Evolutionary conservation across 2,329 filamentous ascomycete genomes (phyloP).

Genomic region (Neurospora sp.): DNA sequence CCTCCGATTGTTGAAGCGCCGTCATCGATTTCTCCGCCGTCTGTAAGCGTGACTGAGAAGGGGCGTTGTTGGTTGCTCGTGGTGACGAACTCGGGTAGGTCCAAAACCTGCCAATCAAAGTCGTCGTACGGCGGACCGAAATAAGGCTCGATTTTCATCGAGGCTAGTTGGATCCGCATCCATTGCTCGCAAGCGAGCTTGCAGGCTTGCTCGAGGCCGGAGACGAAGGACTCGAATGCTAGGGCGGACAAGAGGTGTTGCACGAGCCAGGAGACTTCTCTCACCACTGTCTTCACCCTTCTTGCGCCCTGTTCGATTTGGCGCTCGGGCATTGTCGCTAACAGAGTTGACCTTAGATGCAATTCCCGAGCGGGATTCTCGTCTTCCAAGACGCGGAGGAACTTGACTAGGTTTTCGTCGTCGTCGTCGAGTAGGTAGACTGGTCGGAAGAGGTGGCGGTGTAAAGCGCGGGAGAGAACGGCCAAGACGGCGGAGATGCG

Average conservation of each 20-base stretch:
- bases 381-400: conserved; percentile 23
- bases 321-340: conserved; percentile 22
- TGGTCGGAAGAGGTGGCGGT: conserved; percentile 26
- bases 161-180: conserved; percentile 23
- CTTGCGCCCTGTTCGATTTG: conserved; percentile 19
- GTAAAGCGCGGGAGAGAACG: conserved; percentile 23
- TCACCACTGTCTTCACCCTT: conserved; percentile 23
- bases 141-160: conserved; percentile 27
- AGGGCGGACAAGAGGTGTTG: conserved; percentile 24
- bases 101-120: conserved; percentile 26
- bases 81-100: conserved; percentile 22
- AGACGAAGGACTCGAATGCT: conserved; percentile 23
- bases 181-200: conserved; percentile 23
- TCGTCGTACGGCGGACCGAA: conserved; percentile 27
- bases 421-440: conserved; percentile 25
- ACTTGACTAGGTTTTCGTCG: conserved; percentile 20
- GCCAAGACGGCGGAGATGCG: conserved; percentile 26
- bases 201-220: conserved; percentile 20
- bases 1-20: neutral
- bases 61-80: conserved; percentile 1
- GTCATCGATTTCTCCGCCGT: conserved; percentile 4
- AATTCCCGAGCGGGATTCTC: conserved; percentile 22
- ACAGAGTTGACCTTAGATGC: conserved; percentile 23
- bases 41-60: neutral
- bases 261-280: conserved; percentile 25